Conservation (phyloP, 2,329 filamentous ascomycete genomes). For the Hypoxylon sp. region DNA sequence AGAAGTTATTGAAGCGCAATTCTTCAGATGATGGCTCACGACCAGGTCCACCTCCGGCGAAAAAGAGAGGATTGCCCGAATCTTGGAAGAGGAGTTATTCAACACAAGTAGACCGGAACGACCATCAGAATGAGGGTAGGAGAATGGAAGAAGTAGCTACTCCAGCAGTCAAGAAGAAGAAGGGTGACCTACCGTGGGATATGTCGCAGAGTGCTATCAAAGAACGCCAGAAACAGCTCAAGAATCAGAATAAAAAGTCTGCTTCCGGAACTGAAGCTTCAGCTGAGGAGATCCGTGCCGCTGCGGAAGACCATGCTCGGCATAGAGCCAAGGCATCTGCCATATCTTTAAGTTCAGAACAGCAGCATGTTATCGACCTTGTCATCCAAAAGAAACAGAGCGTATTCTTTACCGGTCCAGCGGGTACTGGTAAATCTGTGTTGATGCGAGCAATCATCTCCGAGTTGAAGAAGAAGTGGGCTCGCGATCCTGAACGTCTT, state of each 20-base stretch:
- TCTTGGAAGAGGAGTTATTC: slow-evolving; percentile 50
- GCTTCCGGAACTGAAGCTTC: slow-evolving; percentile 58
- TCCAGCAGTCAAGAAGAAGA: slow-evolving; percentile 56
- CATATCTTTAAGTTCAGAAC: slow-evolving; percentile 86
- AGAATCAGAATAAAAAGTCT: slow-evolving; percentile 69
- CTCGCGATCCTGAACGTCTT: slow-evolving; percentile 83
- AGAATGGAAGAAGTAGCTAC: slow-evolving; percentile 53
- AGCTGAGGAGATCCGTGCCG: slow-evolving; percentile 64
- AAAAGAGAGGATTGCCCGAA: slow-evolving; percentile 77
- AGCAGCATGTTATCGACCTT: slow-evolving; percentile 84
- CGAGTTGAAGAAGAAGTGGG: slow-evolving; percentile 82
- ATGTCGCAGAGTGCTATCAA: slow-evolving; percentile 81
- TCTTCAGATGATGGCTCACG: slow-evolving; percentile 54
- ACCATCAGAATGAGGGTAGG: slow-evolving; percentile 55
- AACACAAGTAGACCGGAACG: slow-evolving; percentile 56
- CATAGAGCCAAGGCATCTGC: slow-evolving; percentile 61
- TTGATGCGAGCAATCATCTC: slow-evolving; percentile 90
- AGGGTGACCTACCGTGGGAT: slow-evolving; percentile 72
- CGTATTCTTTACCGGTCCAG: slow-evolving; percentile 98
- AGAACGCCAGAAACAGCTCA: slow-evolving; percentile 82
- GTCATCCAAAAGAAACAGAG: slow-evolving; percentile 86
- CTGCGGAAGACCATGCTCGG: slow-evolving; percentile 53
- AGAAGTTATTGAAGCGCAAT: slow-evolving; percentile 60
- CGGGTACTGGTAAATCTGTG: slow-evolving; percentile 97
- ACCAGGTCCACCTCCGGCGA: slow-evolving; percentile 59